Base-by-base conservation (phyloP, 768 basidiomycete species). In the Lanmaoa pseudosensibilis region DNA sequence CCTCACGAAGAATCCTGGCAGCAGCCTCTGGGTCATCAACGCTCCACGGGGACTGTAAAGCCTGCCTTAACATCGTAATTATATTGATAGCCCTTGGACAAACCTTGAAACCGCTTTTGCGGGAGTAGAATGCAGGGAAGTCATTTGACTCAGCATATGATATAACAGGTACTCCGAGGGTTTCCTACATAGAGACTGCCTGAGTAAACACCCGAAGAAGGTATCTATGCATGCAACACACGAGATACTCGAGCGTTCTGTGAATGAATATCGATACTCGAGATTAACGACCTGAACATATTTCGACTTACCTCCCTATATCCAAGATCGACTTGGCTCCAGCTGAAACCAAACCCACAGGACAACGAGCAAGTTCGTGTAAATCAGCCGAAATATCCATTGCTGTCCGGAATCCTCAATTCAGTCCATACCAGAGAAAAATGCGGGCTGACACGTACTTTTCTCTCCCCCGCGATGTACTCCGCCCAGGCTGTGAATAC, bases 361-460 rank as follows among this genome's bases (percentile, higher is more conserved):
- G 90, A 63, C 92, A 96, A 19, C 92, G 81, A 21, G 90, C 79
- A 34, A 99, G 82, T 69, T 98, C 94, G 10, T 87, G 86, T 16
- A 99, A 78, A 69, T 99, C 96, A 16, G 96, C 94, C 16, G 96
- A 98, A 30, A 99, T 77, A 66, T 99, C 96, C 84, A 98, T 85
- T 18, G 92, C 93, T 97, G 62, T 41, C n/a, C 33, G n/a, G 12
- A 30, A 50, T 15, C 18, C 21, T 39, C 45, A 30, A 30, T 37
- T 47, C 15, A 58, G n/a, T 55, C 48, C 25, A 57, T 15, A 55
- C 30, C 25, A 30, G 23, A 52, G 49, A 27, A 15, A 23, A 37
- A 18, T 1, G 30, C 25, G 44, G 38, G 25, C 52, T 23, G 34
- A 52, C 10, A 67, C 78, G 18, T 50, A 85, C 93, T 77, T 61